Percentiles rank a stretch among this genome's conserved stretches.
These are phyloP conservation scores for Hypoxylon crocopeplum DNA, from an alignment of 495 filamentous ascomycete genomes.

Conservation along the genomic window DNA sequence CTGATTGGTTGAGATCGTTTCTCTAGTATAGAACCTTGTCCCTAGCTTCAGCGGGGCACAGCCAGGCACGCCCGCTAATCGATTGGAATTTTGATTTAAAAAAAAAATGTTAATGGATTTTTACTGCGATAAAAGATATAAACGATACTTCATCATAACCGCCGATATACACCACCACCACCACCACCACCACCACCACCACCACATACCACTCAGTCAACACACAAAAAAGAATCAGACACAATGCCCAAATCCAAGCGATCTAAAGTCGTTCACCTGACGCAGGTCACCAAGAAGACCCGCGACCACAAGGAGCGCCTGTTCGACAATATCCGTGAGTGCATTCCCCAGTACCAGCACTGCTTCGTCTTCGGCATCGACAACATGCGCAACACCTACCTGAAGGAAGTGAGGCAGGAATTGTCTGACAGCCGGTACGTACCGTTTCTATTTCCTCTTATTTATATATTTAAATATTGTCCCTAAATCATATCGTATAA, in stretches of 20 bases:
- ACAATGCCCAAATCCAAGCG: slow-evolving; percentile 96
- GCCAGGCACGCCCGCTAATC: background rate
- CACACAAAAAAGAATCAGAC: background rate
- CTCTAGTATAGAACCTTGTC: too few species aligned
- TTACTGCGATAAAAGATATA: too few species aligned
- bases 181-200: background rate
- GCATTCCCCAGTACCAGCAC: slow-evolving; percentile 82
- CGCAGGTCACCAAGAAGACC: slow-evolving; percentile 88
- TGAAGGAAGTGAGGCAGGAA: slow-evolving; percentile 88
- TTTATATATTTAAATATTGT: background rate
- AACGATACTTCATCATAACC: too few species aligned
- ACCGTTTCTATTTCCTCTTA: slow-evolving; percentile 3
- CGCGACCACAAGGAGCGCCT: slow-evolving; percentile 86
- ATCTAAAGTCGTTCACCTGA: slow-evolving; percentile 83
- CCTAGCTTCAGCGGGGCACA: background rate
- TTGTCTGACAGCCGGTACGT: slow-evolving; percentile 83
- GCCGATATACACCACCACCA: too few species aligned
- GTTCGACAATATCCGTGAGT: slow-evolving; percentile 86
- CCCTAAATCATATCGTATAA: slow-evolving; percentile 1
- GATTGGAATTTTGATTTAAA: background rate
- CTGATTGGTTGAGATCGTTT: too few species aligned
- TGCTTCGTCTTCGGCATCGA: slow-evolving; percentile 92
- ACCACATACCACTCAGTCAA: background rate
- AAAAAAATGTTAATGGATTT: background rate
- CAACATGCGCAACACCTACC: slow-evolving; percentile 98